Evolutionary conservation across 2,329 filamentous ascomycete species (phyloP), one percentile per base, ranked within the genome.

Genomic region (Exophiala bonariae): DNA sequence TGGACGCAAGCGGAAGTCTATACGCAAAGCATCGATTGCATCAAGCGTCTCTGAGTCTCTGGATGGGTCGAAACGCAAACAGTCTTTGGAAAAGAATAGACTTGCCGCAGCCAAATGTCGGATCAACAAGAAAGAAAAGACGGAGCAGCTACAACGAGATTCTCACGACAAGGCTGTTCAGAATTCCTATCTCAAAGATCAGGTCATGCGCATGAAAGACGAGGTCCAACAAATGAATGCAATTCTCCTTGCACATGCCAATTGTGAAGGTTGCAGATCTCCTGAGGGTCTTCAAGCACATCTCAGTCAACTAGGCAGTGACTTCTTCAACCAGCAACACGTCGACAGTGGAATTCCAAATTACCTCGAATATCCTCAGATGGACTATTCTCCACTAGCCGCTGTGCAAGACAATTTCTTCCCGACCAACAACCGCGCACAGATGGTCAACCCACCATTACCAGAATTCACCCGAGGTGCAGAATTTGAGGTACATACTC

Each of bases 51-150:
- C 30, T 26, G 41, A 44, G 19, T 34, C 38, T 2, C 50, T 51
- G 23, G 55, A 58, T 13, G 52, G 52, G 8, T 48, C 53, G n/a
- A 59, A 58, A 46, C 45, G 57, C 47, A 58, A 52, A 37, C 55
- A 58, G 32, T 59, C 56, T 9, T 47, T 59, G 14, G 57, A 59
- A 43, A 58, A 58, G 50, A 59, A 59, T 32, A 43, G 57, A 34
- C 33, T 59, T n/a, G 57, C 57, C 4, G 57, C 57, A 16, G 56
- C 56, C n/a, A 59, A 59, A 38, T 59, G 57, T 41, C 55, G 57
- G 9, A 47, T 57, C 47, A 59, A 59, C 42, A 59, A 59, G 42
- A 59, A 59, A 41, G 57, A 59, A 23, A 58, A 56, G 52, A 59
- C 57, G 11, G 55, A 58, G 34, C 41, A 52, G 26, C 44, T 59